Evolutionary conservation across 768 basidiomycete genomes (phyloP), one percentile per base, ranked within the genome.

Genomic region (Naganishia vaughanmartiniae): DNA sequence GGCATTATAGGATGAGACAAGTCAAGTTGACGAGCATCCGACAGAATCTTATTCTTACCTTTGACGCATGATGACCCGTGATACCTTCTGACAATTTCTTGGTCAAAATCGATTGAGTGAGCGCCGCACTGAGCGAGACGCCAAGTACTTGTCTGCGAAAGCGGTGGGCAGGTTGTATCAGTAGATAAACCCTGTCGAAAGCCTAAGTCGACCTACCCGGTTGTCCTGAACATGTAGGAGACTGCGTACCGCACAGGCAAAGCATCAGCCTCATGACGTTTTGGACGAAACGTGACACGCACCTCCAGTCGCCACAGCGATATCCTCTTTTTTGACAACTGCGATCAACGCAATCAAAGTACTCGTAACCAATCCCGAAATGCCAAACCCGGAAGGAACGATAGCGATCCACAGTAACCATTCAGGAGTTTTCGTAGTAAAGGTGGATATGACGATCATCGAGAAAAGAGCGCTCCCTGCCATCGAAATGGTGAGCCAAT

Each of bases 41-140:
- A 31, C 2, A 21, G 4, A 2, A 69, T 56, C 6, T 36, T 54
- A 12, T 26, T 31, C 71, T 34, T 39, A 72, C 71, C 67, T 72
- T 63, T 75, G 83, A 83, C 67, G 94, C 86, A 68, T 85, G 86
- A 54, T 90, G 88, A 0, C 91, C 94, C 7, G 84, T 86, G 74
- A 99, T 94, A 65, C 88, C 86, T 72, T 85, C 82, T 69, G 87
- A 86, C 67, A 99, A 83, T 76, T 90, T 87, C 57, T 83, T 80
- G 33, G 88, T 82, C 48, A 99, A 84, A 42, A 95, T 85, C 6
- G 87, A 86, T 81, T 99, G 95, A 36, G 94, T 83, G 31, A 98
- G 80, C 0, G 92, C 89, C 26, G 92, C 91, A 74, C 88, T 89
- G 55, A 94, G 83, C 75, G 91, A 90, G 66, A 99, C 95, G 42